Base-by-base conservation (phyloP, 1,139 yeast species). In the Entelexis paramagnoliae region DNA sequence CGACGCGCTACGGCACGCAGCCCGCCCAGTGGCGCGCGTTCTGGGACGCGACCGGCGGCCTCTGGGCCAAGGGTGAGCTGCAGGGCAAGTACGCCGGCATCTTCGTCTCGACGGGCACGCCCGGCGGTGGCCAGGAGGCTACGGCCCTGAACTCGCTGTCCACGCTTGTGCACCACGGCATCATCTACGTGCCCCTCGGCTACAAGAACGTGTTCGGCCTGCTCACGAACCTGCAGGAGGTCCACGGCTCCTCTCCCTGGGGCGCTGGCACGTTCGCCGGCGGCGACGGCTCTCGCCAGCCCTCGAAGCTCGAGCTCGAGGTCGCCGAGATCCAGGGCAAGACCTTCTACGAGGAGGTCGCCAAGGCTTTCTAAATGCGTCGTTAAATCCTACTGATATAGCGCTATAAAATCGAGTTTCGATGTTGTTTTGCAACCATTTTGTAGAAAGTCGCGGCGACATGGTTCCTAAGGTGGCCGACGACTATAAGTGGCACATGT, bases 251-350 rank as follows among this genome's bases (percentile, higher is more conserved):
- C 59, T 80, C 91, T 52, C 78, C 95, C 54, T 85, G 91, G 88
- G 95, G 95, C 70, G 87, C 95, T 49, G 94, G 94, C 64, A 72
- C 87, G 54, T 75, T 75, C 62, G 89, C 95, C 36, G 89, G 81
- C 60, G 74, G 76, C 54, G 91, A 83, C 62, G 95, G 95, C 61
- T 79, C 87, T 19, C 80, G 94, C 75, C 74, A 73, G 65, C 85
- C 91, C 53, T 62, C 78, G 55, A 77, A 72, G 51, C 71, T 82
- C 57, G 95, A 85, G 72, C 70, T 77, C 64, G 76, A 77, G 60
- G 63, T 84, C 60, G 89, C 85, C 49, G 61, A 63, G 51, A 70
- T 70, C 60, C 93, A 83, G 71, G 93, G 91, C 66, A 70, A 73
- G 61, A 65, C 73, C 55, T 83, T 82, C 72, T 78, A 73, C 69